A percentile compares a stretch with the other conserved stretches of the same genome.
Conservation (phyloP, 1,139 yeast species). For the Ashbya aceris region DNA sequence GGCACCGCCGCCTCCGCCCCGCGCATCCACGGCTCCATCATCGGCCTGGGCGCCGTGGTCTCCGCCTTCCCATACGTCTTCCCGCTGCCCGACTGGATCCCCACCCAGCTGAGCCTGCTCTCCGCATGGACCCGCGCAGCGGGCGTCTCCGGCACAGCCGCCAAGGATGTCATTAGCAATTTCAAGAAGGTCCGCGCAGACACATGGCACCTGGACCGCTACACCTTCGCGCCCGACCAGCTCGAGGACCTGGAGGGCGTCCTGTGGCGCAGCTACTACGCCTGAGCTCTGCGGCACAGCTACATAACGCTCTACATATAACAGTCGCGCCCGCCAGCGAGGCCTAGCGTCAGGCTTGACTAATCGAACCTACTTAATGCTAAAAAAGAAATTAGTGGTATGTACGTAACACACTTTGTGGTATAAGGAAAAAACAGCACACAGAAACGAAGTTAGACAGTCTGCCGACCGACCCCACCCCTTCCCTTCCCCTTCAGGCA, state of each 20-base stretch:
- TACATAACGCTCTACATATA: too few species aligned
- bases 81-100: conserved; percentile 91
- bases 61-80: conserved; percentile 86
- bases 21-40: conserved; percentile 72
- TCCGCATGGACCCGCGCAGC: conserved; percentile 57
- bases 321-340: too few species aligned
- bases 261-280: conserved; percentile 85
- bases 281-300: conserved; percentile 31
- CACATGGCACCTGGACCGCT: conserved; percentile 89
- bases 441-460: background rate
- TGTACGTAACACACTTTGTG: background rate
- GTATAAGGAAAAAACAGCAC: background rate
- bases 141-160: conserved; percentile 77
- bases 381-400: background rate
- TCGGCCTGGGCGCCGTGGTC: conserved; percentile 82
- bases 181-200: conserved; percentile 92
- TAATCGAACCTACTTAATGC: background rate
- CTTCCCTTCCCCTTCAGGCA: background rate
- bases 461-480: background rate
- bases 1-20: conserved; percentile 36
- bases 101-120: conserved; percentile 57
- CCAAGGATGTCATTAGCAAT: conserved; percentile 70
- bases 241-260: conserved; percentile 92
- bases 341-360: too few species aligned
- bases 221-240: conserved; percentile 67